Evolutionary conservation across 1,284 basidiomycete genomes (phyloP).

Genomic region (Sanguinoderma infundibulare): DNA sequence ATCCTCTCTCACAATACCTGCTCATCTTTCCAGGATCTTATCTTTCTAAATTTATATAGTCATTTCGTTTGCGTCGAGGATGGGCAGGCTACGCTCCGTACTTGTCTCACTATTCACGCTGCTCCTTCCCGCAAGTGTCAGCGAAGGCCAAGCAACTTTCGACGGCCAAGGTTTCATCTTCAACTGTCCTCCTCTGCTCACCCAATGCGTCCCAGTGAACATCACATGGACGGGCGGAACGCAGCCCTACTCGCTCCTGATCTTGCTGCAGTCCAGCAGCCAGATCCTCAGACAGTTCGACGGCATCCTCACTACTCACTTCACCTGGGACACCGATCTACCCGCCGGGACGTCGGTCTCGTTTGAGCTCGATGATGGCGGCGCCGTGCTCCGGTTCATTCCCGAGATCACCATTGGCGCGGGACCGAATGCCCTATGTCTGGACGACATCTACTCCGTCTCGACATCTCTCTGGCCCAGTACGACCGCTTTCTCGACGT

Average conservation of each 20-base stretch:
- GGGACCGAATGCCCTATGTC: not conserved
- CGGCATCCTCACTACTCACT: not conserved
- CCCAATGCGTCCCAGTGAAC: not conserved
- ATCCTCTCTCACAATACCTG: too few species aligned
- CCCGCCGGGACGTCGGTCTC: not conserved
- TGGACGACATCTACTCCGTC: not conserved
- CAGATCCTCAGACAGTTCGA: not conserved
- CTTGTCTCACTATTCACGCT: too few species aligned
- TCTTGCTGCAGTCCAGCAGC: not conserved
- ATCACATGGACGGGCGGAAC: not conserved
- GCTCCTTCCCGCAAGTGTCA: too few species aligned
- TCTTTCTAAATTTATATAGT: too few species aligned
- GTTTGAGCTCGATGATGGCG: not conserved
- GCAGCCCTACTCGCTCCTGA: not conserved
- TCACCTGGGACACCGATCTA: not conserved
- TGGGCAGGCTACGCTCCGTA: too few species aligned
- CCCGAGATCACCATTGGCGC: not conserved
- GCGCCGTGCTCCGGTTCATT: not conserved
- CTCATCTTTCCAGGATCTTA: too few species aligned
- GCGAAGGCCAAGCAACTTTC: too few species aligned
- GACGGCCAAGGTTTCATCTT: too few species aligned
- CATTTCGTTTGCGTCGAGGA: too few species aligned
- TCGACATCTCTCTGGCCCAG: not conserved
- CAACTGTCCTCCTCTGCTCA: not conserved
- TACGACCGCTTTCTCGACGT: not conserved